Base-by-base conservation (phyloP, 257 asterid species). In the Solanum paucissectum region DNA sequence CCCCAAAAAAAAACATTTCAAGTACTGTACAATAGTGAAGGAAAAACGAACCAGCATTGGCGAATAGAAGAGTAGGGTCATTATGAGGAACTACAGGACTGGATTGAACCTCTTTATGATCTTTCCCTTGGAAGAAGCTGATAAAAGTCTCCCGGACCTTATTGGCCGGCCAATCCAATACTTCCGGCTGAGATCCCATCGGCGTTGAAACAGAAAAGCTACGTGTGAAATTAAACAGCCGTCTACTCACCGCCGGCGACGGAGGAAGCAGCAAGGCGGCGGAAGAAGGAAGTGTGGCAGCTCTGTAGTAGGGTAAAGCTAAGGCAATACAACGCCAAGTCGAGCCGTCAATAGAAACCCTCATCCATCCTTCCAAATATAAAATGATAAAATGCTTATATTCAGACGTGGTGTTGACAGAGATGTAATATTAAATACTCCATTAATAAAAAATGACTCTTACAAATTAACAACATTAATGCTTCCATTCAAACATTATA, bases 41-140 rank as follows among this genome's bases (percentile, higher is more conserved):
- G 46, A 23, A 29, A 20, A 32, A 40, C 79, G 10, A 52, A 97
- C 99, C 99, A 46, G 98, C 98, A 87, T 97, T 95, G 1, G 98
- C 96, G 37, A 97, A 97, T 86, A 97, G 95, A 60, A 97, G 99
- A 55, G 98, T 95, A 64, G 98, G 99, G 85, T 97, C 99, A 88
- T 96, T 95, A 83, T 90, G 94, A 34, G 99, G 99, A 90, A 97
- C 98, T 46, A 97, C 99, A 4, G 99, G 98, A 69, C 99, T 95
- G 11, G 99, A 97, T 89, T 84, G 91, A 95, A 98, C 95, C 46
- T 91, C 20, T 6, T 91, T 90, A 25, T 95, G 99, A n/a, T 72
- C 92, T 87, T 91, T 95, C 29, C 87, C 92, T 88, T 93, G 91
- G 91, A 94, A 97, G 91, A 93, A 97, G 6, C 86, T 88, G 90